Evolutionary conservation across 805 yeast genomes (phyloP), one percentile per base, ranked within the genome.

Genomic region (Ogataea salicorniae): DNA sequence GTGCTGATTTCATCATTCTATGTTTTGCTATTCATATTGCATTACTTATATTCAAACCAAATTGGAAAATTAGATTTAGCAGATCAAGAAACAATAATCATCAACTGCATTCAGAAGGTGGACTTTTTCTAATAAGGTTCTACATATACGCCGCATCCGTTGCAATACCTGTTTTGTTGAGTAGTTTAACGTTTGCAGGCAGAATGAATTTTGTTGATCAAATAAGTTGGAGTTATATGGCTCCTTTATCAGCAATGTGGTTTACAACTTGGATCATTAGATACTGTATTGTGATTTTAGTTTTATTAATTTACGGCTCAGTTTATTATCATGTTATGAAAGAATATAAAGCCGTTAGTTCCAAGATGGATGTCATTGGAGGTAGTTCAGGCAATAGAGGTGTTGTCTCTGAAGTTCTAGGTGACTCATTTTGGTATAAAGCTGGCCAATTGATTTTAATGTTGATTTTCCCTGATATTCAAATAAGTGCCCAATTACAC

Each of bases 241-340:
- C 50, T n/a, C 90, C 96, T 0, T 78, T 79, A 39, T 52, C 67
- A 2, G 95, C 95, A 0, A 60, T 74, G 7, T 89, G 94, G 94
- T 84, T 81, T 61, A 67, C 90, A 43, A 79, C 89, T 53, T 91
- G 96, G 96, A 82, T 81, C 2, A 90, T 95, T 13, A 73, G 97
- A 43, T 89, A 81, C 61, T 65, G 78, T 48, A 77, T 90, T 46
- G 75, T 86, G 49, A 60, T 85, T 9, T 59, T 75, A 23, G 86
- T 91, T 53, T 58, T 87, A 34, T 62, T 73, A 4, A 79, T 88
- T 41, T 90, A 90, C 63, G 69, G 79, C 43, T 72, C 84, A 36
- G 83, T 90, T 44, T 90, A 90, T 64, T 66, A 79, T 50, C 87
- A 84, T 59, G 92, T 90, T 22, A 73, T 79, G 48, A 68, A 71